Percentiles rank a stretch among this genome's conserved stretches.
Conservation (phyloP, 306 rosid genomes). For the Cicer arietinum region DNA sequence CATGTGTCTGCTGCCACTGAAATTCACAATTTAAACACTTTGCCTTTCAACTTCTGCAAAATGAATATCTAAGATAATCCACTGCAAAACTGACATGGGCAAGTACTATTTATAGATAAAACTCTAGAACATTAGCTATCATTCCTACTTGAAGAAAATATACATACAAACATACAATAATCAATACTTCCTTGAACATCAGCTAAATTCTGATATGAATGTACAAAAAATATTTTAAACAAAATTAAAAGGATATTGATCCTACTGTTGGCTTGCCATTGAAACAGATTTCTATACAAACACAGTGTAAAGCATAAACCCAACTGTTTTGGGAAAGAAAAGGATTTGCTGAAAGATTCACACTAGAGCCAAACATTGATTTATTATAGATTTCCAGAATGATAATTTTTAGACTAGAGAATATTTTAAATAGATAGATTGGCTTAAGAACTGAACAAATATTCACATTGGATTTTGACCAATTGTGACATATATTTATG, state of each 20-base stretch:
- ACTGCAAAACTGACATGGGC: slow-evolving; percentile 9
- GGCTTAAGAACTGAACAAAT: slow-evolving; percentile 50
- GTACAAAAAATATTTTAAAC: slow-evolving; percentile 22
- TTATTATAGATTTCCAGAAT: slow-evolving; percentile 48
- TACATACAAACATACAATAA: slow-evolving; percentile 6
- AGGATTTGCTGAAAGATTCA: slow-evolving; percentile 48
- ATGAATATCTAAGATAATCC: slow-evolving; percentile 39
- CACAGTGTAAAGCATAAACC: slow-evolving; percentile 32
- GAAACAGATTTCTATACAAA: slow-evolving; percentile 41
- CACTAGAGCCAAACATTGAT: slow-evolving; percentile 50
- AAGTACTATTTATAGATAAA: slow-evolving; percentile 25
- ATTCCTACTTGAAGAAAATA: slow-evolving; percentile 5
- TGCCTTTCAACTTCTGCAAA: slow-evolving; percentile 49
- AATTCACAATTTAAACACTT: slow-evolving; percentile 28
- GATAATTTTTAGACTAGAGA: slow-evolving; percentile 49
- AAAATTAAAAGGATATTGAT: slow-evolving; percentile 31
- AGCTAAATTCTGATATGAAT: slow-evolving; percentile 26
- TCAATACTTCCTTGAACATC: slow-evolving; percentile 12
- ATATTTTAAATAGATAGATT: slow-evolving; percentile 25
- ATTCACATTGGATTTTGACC: slow-evolving; percentile 77
- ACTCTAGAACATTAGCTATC: slow-evolving; percentile 8
- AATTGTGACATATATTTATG: slow-evolving; percentile 73
- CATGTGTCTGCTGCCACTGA: slow-evolving; percentile 24
- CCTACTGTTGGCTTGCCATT: slow-evolving; percentile 30
- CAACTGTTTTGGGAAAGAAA: slow-evolving; percentile 31